These are phyloP conservation scores for Ascochyta rabiei DNA, from an alignment of 2,329 filamentous ascomycete genomes.

Conservation along the genomic window DNA sequence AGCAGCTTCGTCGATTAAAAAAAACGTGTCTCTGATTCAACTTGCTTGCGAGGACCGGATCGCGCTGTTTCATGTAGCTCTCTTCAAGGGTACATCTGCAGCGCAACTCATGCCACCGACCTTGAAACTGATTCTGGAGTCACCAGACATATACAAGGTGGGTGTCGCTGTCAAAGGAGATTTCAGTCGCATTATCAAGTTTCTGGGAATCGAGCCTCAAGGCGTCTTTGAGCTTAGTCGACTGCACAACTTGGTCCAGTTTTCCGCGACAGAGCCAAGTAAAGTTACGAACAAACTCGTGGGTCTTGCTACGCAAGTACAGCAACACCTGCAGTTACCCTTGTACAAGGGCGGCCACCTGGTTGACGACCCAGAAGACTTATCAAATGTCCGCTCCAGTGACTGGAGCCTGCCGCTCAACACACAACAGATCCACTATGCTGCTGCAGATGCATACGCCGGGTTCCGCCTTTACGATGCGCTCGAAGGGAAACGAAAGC, in stretches of 20 bases:
- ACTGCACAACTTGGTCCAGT: constrained; percentile 73
- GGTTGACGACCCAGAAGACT: constrained; percentile 25
- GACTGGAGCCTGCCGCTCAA: constrained; percentile 73
- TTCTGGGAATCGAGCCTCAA: constrained; percentile 64
- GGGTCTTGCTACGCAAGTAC: constrained; percentile 70
- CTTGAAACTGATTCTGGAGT: constrained; percentile 74
- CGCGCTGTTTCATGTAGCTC: constrained; percentile 79
- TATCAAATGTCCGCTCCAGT: constrained; percentile 66
- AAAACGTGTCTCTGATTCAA: constrained; percentile 85
- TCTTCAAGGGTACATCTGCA: constrained; percentile 42
- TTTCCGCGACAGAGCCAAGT: constrained; percentile 60
- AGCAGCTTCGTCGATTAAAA: constrained; percentile 64
- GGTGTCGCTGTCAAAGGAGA: constrained; percentile 75
- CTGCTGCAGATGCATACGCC: constrained; percentile 86
- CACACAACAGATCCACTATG: constrained; percentile 70
- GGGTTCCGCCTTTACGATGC: constrained; percentile 75
- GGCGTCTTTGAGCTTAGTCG: constrained; percentile 85
- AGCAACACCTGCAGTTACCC: constrained; percentile 74
- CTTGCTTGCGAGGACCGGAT: constrained; percentile 78
- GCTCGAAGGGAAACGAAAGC: constrained; percentile 70
- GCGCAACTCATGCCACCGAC: constrained; percentile 70
- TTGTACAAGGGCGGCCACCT: constrained; percentile 72
- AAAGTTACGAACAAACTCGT: constrained; percentile 64
- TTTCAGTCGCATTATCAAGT: constrained; percentile 66
- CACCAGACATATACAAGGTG: constrained; percentile 70